Conservation (phyloP, 139 green algal genomes). For the Chlamydomonas applanata region DNA sequence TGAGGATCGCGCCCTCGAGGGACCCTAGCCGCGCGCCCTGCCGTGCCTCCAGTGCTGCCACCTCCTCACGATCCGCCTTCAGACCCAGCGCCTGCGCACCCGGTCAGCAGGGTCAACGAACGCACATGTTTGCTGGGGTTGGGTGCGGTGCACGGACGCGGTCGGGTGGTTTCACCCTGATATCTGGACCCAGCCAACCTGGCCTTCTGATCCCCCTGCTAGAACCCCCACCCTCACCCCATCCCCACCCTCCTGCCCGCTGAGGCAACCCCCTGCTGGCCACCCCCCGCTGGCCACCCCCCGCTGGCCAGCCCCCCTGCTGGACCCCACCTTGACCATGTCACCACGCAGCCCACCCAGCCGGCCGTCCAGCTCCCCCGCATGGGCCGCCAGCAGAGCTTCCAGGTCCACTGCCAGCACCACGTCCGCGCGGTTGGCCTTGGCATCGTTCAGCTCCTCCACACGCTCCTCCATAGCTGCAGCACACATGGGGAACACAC, state of each 20-base stretch:
- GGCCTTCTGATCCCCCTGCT: too few species aligned
- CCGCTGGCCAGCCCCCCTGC: too few species aligned
- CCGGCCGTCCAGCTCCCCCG: slow-evolving; percentile 32
- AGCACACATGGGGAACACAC: neutral
- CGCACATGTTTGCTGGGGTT: too few species aligned
- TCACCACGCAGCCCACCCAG: slow-evolving; percentile 31
- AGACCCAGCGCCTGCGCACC: neutral
- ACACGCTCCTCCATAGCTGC: slow-evolving; percentile 35
- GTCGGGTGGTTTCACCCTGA: too few species aligned
- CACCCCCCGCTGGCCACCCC: too few species aligned
- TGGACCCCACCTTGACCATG: slow-evolving; percentile 16
- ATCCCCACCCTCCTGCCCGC: too few species aligned
- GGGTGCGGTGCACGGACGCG: too few species aligned
- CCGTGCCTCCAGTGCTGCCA: slow-evolving; percentile 22
- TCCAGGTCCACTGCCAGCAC: slow-evolving; percentile 43
- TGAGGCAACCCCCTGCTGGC: too few species aligned
- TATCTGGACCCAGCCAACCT: too few species aligned
- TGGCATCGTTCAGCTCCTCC: slow-evolving; percentile 35
- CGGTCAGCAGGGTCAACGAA: too few species aligned
- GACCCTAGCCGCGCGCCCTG: slow-evolving; percentile 21
- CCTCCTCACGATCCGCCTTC: slow-evolving; percentile 43
- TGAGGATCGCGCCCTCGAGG: slow-evolving; percentile 45
- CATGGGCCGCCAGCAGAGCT: slow-evolving; percentile 27
- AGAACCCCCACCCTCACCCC: too few species aligned
- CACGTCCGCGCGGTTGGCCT: slow-evolving; percentile 38